Evolutionary conservation across 331 rosid species (phyloP), one percentile per base, ranked within the genome.

Genomic region (Phaseolus coccineus): DNA sequence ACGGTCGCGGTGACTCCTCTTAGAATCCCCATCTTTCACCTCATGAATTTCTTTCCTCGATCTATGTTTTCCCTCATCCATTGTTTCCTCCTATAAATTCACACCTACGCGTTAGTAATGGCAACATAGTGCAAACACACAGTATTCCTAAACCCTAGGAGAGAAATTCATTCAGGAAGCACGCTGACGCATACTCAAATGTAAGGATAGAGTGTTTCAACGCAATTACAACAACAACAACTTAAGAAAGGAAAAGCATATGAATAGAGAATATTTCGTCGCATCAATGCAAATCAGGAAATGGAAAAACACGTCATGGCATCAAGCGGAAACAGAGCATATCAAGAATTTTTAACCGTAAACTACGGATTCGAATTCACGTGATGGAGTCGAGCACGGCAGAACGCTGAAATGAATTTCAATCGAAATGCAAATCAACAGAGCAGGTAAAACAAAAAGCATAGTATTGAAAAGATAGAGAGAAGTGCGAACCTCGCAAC

Each of bases 1-100:
- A 22, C 90, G 83, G n/a, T 77, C 88, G 14, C 90, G 90, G 58
- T 85, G 88, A 85, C 87, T 84, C 87, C 88, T 90, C 89, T 89
- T 90, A 11, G 89, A 73, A 70, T 88, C 91, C 48, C 77, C 89
- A 28, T 87, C 93, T 68, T 82, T 89, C 73, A 75, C 82, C 35
- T 83, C 89, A 76, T 69, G 56, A 33, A 69, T 85, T 58, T 90
- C 94, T 71, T 82, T 90, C 85, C 87, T 81, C 5, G 94, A 83
- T 81, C 84, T 90, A 81, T 83, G 88, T 44, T 85, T 92, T 22
- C 76, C 89, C 52, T 84, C 94, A 33, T 88, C 94, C 97, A 92
- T 88, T 48, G 69, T 69, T 76, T 55, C 30, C 59, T 3, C 78
- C 85, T 82, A 30, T 8, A 50, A 61, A 50, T 37, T 3, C 25